Evolutionary conservation across 1,284 basidiomycete species (phyloP).

Genomic region (Ceratobasidium sp.): DNA sequence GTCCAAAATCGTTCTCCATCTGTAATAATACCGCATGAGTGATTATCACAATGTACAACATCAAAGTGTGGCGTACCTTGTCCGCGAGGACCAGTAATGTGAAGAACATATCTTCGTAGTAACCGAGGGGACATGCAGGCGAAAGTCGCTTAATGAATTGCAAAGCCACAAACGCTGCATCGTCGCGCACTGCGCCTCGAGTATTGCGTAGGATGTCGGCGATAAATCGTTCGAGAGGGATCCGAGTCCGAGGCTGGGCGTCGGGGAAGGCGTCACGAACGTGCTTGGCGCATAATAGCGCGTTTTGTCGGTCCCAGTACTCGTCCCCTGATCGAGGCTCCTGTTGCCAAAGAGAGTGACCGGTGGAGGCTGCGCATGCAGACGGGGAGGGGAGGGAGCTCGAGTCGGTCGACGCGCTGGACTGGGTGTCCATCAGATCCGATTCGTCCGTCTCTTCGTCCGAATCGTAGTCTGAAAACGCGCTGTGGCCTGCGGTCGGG

Average conservation of each 20-base stretch:
- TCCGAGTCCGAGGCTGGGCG: neutral
- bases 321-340: conserved; percentile 31
- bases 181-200: conserved; percentile 27
- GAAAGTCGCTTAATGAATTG: conserved; percentile 29
- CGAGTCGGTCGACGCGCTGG: conserved; percentile 13
- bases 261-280: conserved; percentile 23
- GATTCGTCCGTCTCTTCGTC: conserved; percentile 22
- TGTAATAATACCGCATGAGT: neutral
- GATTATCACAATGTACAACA: neutral
- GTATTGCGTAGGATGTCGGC: conserved; percentile 23
- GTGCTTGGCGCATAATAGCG: conserved; percentile 32
- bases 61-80: conserved; percentile 12
- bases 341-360: conserved; percentile 28
- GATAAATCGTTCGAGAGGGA: conserved; percentile 32
- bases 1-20: conserved; percentile 31
- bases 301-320: conserved; percentile 38
- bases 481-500: conserved; percentile 32
- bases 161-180: conserved; percentile 36
- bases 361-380: conserved; percentile 11
- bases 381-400: conserved; percentile 24
- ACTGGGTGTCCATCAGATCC: conserved; percentile 16
- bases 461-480: conserved; percentile 38
- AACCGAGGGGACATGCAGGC: conserved; percentile 27
- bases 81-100: conserved; percentile 33
- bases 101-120: conserved; percentile 40